These are phyloP conservation scores for Rostrohypoxylon terebratum DNA, from an alignment of 495 filamentous ascomycete genomes.

Conservation along the genomic window DNA sequence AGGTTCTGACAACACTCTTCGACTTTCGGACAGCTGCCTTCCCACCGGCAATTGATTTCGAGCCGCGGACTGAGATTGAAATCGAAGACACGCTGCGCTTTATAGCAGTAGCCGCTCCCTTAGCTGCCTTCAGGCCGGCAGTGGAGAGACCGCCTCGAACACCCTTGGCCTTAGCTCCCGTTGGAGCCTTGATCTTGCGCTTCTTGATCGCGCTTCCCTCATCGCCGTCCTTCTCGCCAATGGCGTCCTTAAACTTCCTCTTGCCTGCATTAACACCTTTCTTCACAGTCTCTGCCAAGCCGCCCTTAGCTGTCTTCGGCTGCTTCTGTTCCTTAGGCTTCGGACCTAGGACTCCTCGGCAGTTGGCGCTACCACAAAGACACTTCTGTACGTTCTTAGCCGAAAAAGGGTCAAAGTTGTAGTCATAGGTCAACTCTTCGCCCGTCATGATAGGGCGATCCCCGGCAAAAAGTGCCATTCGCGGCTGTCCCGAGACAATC, in stretches of 20 bases:
- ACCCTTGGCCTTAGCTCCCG: conserved; percentile 50
- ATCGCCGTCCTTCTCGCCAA: conserved; percentile 49
- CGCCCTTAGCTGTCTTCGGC: conserved; percentile 52
- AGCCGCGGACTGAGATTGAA: conserved; percentile 47
- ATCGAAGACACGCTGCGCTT: conserved; percentile 55
- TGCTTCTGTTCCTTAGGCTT: conserved; percentile 70
- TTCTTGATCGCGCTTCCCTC: conserved; percentile 52
- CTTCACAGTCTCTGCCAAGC: conserved; percentile 45
- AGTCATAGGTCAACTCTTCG: conserved; percentile 98
- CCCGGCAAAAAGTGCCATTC: conserved; percentile 97
- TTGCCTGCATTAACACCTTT: conserved; percentile 51
- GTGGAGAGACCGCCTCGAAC: conserved; percentile 44
- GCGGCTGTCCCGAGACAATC: conserved; percentile 93
- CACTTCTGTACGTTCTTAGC: conserved; percentile 86
- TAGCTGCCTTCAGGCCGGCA: conserved; percentile 45
- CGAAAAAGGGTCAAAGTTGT: conserved; percentile 95
- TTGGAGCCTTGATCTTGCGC: conserved; percentile 55
- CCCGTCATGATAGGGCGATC: conserved; percentile 90
- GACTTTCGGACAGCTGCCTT: conserved; percentile 46
- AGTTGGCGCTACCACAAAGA: conserved; percentile 80
- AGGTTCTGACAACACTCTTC: conserved; percentile 45
- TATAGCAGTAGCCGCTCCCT: conserved; percentile 49
- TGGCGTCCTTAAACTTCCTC: conserved; percentile 56
- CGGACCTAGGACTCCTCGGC: conserved; percentile 81
- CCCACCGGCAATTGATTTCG: conserved; percentile 37